Conservation (phyloP, 345 rosid species). For the Atalantia buxifolia region DNA sequence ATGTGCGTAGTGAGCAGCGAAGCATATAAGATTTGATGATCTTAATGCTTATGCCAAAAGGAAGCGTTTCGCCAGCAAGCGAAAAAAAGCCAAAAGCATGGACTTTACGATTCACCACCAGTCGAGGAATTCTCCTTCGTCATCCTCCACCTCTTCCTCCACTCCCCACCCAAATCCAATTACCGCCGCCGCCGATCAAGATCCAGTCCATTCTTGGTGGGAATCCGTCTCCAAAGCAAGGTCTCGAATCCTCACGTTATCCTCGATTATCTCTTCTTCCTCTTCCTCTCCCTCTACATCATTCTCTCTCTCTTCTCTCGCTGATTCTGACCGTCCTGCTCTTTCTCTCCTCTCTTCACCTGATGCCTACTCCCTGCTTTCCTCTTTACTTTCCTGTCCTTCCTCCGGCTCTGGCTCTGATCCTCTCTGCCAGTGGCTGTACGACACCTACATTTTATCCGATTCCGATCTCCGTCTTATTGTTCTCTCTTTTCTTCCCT, state of each 20-base stretch:
- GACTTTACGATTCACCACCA: not conserved
- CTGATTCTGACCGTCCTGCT: conserved; percentile 92
- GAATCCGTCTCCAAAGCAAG: conserved; percentile 93
- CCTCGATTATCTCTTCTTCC: conserved; percentile 48
- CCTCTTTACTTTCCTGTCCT: conserved; percentile 46
- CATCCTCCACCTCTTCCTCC: conserved; percentile 38
- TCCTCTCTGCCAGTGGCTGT: conserved; percentile 95
- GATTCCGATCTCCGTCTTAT: conserved; percentile 82
- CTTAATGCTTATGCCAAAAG: no score
- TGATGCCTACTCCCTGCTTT: conserved; percentile 56
- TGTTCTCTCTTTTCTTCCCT: conserved; percentile 81
- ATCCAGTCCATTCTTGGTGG: conserved; percentile 96
- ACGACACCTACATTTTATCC: conserved; percentile 80
- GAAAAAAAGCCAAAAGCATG: not conserved
- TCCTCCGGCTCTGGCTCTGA: conserved; percentile 85
- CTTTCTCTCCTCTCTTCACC: conserved; percentile 79
- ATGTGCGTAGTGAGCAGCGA: no score
- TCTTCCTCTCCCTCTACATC: conserved; percentile 17
- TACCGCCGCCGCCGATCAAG: conserved; percentile 27
- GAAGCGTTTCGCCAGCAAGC: not conserved
- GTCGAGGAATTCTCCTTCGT: conserved; percentile 38
- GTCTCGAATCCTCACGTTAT: conserved; percentile 69
- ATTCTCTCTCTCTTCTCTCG: conserved; percentile 64
- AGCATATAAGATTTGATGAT: no score
- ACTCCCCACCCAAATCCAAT: conserved; percentile 21